Conservation (phyloP, 2,329 filamentous ascomycete species). For the Trichophyton verrucosum region DNA sequence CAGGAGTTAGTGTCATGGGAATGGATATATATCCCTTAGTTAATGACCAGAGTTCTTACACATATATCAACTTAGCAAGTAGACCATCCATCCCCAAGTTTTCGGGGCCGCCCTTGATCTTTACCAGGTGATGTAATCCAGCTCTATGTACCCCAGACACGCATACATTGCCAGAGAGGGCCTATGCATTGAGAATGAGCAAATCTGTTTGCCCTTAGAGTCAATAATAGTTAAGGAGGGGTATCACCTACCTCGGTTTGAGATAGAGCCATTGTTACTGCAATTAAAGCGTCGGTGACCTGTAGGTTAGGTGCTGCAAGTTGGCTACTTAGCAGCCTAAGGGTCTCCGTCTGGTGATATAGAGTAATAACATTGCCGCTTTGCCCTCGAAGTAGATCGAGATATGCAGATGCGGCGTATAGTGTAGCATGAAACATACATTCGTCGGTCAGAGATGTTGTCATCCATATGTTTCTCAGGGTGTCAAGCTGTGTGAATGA, state of each 20-base stretch:
- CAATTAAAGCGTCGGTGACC: slow-evolving; percentile 5
- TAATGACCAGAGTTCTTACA: slow-evolving; percentile 2
- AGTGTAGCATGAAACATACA: slow-evolving; percentile 10
- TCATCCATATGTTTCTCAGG: slow-evolving; percentile 7
- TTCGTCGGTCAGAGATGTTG: slow-evolving; percentile 1
- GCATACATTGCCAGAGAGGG: neutral
- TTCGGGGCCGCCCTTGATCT: slow-evolving; percentile 3
- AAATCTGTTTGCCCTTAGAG: neutral
- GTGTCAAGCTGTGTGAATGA: neutral
- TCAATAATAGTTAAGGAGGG: neutral
- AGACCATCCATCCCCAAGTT: slow-evolving; percentile 8
- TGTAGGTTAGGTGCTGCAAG: neutral
- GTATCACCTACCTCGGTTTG: slow-evolving; percentile 7
- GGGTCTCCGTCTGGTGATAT: slow-evolving; percentile 8
- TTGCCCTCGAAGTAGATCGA: slow-evolving; percentile 5
- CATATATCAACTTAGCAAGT: slow-evolving; percentile 7
- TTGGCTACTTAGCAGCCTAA: slow-evolving; percentile 2
- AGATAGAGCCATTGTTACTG: slow-evolving; percentile 6
- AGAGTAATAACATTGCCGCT: slow-evolving; percentile 6
- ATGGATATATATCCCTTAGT: neutral
- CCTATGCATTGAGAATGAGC: neutral
- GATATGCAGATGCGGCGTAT: slow-evolving; percentile 8
- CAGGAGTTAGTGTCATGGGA: neutral
- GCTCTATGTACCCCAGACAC: neutral
- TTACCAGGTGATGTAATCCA: slow-evolving; percentile 7